Conservation (phyloP, 331 rosid genomes). For the Pyracantha coccinea region DNA sequence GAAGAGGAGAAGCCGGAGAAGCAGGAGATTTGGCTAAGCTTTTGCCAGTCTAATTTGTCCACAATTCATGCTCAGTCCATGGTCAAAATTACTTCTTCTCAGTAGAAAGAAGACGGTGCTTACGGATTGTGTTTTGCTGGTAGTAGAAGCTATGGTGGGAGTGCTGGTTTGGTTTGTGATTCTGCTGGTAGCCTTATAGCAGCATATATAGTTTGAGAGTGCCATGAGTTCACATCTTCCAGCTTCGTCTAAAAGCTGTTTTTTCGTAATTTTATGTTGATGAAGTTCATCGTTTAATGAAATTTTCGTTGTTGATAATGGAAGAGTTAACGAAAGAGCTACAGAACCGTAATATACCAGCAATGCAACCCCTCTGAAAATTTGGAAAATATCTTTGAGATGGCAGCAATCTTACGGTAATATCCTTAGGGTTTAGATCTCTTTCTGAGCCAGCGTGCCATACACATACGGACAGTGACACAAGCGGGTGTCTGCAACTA, state of each 20-base stretch:
- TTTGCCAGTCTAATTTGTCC: constrained; percentile 64
- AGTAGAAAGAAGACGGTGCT: neutral
- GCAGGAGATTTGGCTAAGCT: constrained; percentile 69
- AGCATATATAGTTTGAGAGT: neutral
- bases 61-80: constrained; percentile 60
- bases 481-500: neutral
- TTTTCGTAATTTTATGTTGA: constrained; percentile 7
- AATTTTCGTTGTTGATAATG: neutral
- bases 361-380: neutral
- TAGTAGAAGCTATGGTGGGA: neutral
- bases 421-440: neutral
- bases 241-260: constrained; percentile 26
- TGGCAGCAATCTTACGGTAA: neutral
- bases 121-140: neutral
- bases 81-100: constrained; percentile 49
- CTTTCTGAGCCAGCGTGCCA: too few relatives aligned
- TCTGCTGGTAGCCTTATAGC: neutral
- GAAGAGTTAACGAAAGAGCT: too few relatives aligned
- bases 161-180: neutral
- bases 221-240: neutral
- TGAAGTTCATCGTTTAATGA: neutral
- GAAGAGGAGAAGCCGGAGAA: constrained; percentile 33
- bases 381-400: neutral
- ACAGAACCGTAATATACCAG: neutral
- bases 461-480: too few relatives aligned